A percentile compares a stretch with the other conserved stretches of the same genome.
phyloP scores from a whole-genome alignment of 495 filamentous ascomycete genomes.

The Xylaria telfairii region DNA sequence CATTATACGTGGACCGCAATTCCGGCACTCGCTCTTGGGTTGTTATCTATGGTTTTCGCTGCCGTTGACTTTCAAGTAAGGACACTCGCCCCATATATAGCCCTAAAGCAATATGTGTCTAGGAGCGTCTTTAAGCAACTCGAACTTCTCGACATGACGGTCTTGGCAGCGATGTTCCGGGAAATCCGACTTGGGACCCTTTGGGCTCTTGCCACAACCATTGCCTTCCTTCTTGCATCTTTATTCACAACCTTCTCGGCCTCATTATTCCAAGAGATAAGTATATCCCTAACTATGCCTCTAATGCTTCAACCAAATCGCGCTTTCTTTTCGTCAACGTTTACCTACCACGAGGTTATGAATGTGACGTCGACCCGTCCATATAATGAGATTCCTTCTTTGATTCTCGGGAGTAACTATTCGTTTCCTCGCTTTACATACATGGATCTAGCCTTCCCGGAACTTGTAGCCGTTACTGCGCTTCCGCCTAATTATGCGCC shows the following conservation, averaged over 20 bases:
- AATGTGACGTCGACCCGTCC: too few relatives aligned
- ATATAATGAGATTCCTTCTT: neutral
- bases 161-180: neutral
- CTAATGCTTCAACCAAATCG: neutral
- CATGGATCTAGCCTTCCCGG: neutral
- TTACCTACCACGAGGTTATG: too few relatives aligned
- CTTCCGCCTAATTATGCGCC: neutral
- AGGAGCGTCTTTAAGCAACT: neutral
- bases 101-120: neutral
- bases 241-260: conserved; percentile 8
- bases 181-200: neutral
- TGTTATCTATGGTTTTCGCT: neutral
- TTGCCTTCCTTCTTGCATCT: neutral
- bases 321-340: neutral
- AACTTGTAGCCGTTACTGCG: conserved; percentile 15
- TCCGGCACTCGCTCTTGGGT: neutral
- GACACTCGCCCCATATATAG: neutral
- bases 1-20: neutral
- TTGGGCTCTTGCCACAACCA: neutral
- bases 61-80: neutral
- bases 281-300: neutral
- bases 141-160: conserved; percentile 5
- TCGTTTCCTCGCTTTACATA: conserved; percentile 9
- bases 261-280: neutral
- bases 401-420: neutral